Evolutionary conservation across 345 rosid species (phyloP), one percentile per base, ranked within the genome.

Genomic region (Eucalyptus urophylla): DNA sequence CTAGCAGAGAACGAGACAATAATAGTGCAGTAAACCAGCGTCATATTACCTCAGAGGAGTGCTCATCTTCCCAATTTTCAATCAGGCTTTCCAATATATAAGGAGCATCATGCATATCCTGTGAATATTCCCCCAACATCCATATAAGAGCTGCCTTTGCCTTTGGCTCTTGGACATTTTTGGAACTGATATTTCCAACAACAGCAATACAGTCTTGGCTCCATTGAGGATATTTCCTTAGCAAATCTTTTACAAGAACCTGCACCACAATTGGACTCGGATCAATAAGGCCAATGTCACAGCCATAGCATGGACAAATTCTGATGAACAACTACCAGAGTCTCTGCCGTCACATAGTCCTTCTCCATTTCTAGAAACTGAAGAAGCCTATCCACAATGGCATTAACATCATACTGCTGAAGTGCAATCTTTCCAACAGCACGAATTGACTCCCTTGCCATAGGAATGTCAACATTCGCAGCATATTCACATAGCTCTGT

Each of bases 311-410:
- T 22, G 25, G 85, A 76, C 8, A 76, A 76, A 76, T 40, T 76
- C 85, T 76, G 27, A 44, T 76, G 16, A 76, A 76, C 47, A 40
- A 40, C 91, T 93, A 98, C 99, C 97, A 98, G 91, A 89, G 99
- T 96, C 94, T 98, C 99, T 88, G 99, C 99, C 56, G 98, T 97
- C 89, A 98, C 99, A 87, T 95, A 96, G 94, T 98, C 99, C 94
- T 98, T 98, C 91, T 98, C 99, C 99, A 98, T 98, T 94, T 98
- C 99, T 90, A 97, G 94, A 93, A 98, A 98, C 89, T 98, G 99
- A 92, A 98, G 99, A 91, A 98, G 98, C 94, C 99, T 98, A 93
- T 98, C 99, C 86, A 98, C 99, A 92, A 97, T 98, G 24, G 99
- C 99, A 94, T 98, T 98, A 88, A 98, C 99, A 92, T 98, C 99